Conservation (phyloP, 805 yeast genomes). For the Myxozyma neglecta region DNA sequence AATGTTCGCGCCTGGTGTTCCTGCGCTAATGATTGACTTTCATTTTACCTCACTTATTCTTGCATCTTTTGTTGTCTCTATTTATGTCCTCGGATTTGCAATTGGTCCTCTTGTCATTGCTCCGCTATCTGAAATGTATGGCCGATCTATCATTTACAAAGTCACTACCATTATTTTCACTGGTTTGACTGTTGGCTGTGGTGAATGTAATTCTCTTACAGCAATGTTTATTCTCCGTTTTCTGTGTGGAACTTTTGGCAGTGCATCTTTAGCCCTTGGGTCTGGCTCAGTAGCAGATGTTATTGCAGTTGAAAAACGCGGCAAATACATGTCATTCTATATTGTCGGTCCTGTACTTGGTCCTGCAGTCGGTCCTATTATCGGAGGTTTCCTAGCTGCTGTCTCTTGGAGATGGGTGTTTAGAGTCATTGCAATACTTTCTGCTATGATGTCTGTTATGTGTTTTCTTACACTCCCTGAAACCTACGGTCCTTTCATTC, state of each 20-base stretch:
- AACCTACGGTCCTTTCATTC: constrained; percentile 58
- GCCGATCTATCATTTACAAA: constrained; percentile 62
- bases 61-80: constrained; percentile 52
- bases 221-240: constrained; percentile 61
- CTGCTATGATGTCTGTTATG: constrained; percentile 48
- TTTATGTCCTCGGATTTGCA: constrained; percentile 68
- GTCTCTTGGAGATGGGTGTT: constrained; percentile 65
- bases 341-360: constrained; percentile 62
- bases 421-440: constrained; percentile 56
- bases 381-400: constrained; percentile 57
- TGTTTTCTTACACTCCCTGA: constrained; percentile 54
- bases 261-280: constrained; percentile 67
- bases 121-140: constrained; percentile 59
- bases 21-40: constrained; percentile 49
- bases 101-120: constrained; percentile 68
- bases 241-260: constrained; percentile 63
- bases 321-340: constrained; percentile 57
- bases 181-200: constrained; percentile 61
- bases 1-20: constrained; percentile 60
- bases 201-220: constrained; percentile 55
- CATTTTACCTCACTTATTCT: constrained; percentile 45
- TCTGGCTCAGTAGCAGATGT: constrained; percentile 70
- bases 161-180: constrained; percentile 50
- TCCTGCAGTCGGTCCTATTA: constrained; percentile 51
- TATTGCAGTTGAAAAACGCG: constrained; percentile 49